Evolutionary conservation across 768 basidiomycete species (phyloP).

Genomic region (Trametes cinnabarina): DNA sequence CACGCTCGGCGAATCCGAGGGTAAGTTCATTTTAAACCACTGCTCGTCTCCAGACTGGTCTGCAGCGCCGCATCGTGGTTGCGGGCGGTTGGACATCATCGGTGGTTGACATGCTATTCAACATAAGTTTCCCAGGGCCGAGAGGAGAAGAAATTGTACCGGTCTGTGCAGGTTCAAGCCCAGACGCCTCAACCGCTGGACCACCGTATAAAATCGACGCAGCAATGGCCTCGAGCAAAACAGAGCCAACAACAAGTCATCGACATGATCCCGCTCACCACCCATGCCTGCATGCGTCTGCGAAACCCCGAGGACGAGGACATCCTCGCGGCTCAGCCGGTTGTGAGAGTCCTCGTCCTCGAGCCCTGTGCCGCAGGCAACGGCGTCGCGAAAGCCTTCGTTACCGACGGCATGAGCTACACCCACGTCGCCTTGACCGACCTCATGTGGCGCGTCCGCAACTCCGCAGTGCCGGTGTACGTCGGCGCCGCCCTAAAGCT

Average conservation of each 20-base stretch:
- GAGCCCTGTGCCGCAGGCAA: neutral
- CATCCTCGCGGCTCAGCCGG: neutral
- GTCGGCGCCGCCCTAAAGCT: neutral
- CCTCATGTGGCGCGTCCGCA: neutral
- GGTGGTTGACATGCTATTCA: too few species aligned
- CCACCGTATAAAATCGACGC: neutral
- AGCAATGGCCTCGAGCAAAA: neutral
- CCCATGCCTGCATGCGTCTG: neutral
- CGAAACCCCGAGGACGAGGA: neutral
- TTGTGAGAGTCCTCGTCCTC: neutral
- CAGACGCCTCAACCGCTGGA: neutral
- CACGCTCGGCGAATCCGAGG: too few species aligned
- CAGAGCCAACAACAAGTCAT: neutral
- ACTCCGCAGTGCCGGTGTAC: neutral
- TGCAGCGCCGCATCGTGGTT: too few species aligned
- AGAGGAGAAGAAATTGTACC: neutral
- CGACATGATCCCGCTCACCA: neutral
- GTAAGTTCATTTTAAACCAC: neutral
- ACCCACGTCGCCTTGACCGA: neutral
- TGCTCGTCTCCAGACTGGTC: neutral
- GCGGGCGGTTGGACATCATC: too few species aligned
- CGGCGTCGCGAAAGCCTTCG: neutral
- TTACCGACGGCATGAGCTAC: neutral
- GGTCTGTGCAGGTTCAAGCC: too few species aligned
- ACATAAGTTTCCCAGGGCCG: neutral